Base-by-base conservation (phyloP, 169 alveolate species). In the Plasmodium knowlesi region DNA sequence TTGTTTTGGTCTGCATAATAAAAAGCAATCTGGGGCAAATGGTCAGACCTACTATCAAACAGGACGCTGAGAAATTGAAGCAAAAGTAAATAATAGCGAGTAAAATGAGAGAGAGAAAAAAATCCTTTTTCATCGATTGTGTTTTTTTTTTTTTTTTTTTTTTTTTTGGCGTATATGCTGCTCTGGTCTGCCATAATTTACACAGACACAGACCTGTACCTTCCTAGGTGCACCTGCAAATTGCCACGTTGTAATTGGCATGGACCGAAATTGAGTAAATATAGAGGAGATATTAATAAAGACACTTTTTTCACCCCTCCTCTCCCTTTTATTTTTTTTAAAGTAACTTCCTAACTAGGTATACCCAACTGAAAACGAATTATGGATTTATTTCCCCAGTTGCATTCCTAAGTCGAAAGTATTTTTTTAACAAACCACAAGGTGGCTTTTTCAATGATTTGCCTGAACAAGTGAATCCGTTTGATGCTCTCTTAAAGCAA, bases 21-120 rank as follows among this genome's bases (percentile, higher is more conserved):
- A 71, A 95, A 50, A 95, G 94, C 80, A 95, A 92, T n/a, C 61
- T 95, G 61, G 81, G 80, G 37, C 94, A 82, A 54, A 43, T 84
- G 82, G 39, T 80, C 19, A 74, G 76, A 8, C 92, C 88, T 14
- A 82, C 83, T 28, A 28, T 92, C 9, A 84, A 89, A 54, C 67
- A 70, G 37, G 96, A 94, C 72, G 39, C 82, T 46, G 90, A 94
- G 79, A 85, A 89, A 57, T 41, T 90, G 61, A 82, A 83, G 10
- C 92, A 90, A 43, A 78, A 82, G 95, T 89, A 78, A 73, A 79
- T 61, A 22, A 12, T n/a, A 19, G 19, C 19, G 46, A 85, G 34
- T 3, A 46, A 37, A 32, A 4, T 22, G 53, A 34, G 43, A 41
- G 12, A 14, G 71, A 16, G 71, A 72, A 41, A 28, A 76, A 41